Evolutionary conservation across 306 rosid genomes (phyloP), one percentile per base, ranked within the genome.

Genomic region (Quillaja saponaria): DNA sequence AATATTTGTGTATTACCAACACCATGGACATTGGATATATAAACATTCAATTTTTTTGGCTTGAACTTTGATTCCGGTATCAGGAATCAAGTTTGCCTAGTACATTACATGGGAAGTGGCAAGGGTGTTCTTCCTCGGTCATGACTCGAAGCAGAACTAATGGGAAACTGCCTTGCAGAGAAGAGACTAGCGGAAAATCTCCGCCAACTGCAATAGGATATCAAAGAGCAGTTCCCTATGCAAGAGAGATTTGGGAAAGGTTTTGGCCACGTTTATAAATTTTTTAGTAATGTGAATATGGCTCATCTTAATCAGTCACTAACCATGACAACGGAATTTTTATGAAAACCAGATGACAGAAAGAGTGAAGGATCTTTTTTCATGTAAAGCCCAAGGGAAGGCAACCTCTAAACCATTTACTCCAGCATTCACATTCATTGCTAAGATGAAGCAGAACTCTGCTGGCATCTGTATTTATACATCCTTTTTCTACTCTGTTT

Each of bases 51-150:
- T 49, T 71, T n/a, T 64, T 20, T 34, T 55, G 51, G 63, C 21
- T 63, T 6, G 3, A 7, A n/a, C 55, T 15, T 58, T 60, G 64
- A 28, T 50, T 44, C 38, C 2, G 44, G 44, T 39, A 57, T 53
- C 31, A 88, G 98, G 98, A 88, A 75, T 80, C 98, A 28, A 92
- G 81, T 72, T 94, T 92, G 39, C 96, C 98, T 13, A 78, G 78
- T 71, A 40, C 71, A 55, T 70, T 78, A 69, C 71, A 72, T 12
- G 67, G 67, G 14, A 78, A 79, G 67, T 71, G 85, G 86, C 45
- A 71, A 34, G 81, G 75, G 10, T 8, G 3, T 31, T 78, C 79
- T 53, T 60, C 95, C 17, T 58, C 76, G 15, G 51, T 81, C 13
- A 79, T 68, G 73, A 91, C 96, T 7, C 69, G 96, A 73, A 91